Conservation (phyloP, 1,284 basidiomycete genomes). For the Marasmius oreades region DNA sequence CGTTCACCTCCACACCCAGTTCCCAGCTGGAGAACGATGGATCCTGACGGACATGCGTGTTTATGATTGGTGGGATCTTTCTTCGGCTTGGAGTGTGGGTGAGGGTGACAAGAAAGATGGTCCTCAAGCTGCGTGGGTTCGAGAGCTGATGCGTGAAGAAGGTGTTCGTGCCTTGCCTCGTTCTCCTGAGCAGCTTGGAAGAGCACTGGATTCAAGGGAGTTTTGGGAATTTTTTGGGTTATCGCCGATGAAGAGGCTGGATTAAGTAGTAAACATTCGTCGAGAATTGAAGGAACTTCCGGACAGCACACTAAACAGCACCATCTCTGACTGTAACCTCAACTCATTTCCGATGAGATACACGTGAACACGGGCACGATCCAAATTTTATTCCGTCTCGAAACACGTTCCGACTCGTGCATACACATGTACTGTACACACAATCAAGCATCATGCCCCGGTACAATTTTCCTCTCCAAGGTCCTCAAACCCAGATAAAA, state of each 20-base stretch:
- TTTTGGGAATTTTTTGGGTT: constrained; percentile 49
- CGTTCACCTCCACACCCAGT: constrained; percentile 39
- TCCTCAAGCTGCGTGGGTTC: constrained; percentile 47
- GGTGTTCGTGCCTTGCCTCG: constrained; percentile 53
- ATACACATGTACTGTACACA: no score
- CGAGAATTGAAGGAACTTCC: no score
- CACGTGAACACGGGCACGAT: no score
- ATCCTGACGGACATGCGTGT: constrained; percentile 55
- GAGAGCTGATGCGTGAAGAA: constrained; percentile 52
- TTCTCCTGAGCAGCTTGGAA: constrained; percentile 40
- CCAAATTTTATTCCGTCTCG: no score
- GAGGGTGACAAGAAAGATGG: constrained; percentile 21
- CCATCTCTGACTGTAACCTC: no score
- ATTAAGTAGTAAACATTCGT: constrained; percentile 12
- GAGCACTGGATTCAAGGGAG: constrained; percentile 55
- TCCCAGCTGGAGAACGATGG: constrained; percentile 49
- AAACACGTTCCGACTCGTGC: no score
- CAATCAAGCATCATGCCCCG: not conserved
- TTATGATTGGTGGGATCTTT: constrained; percentile 70
- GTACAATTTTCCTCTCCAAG: constrained; percentile 32
- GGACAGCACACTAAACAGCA: no score
- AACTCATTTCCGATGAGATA: no score
- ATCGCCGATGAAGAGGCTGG: constrained; percentile 30
- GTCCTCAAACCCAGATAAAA: constrained; percentile 35
- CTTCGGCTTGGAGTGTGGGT: constrained; percentile 45